Base-by-base conservation (phyloP, 2,329 filamentous ascomycete species). In the Fusarium burgessii region DNA sequence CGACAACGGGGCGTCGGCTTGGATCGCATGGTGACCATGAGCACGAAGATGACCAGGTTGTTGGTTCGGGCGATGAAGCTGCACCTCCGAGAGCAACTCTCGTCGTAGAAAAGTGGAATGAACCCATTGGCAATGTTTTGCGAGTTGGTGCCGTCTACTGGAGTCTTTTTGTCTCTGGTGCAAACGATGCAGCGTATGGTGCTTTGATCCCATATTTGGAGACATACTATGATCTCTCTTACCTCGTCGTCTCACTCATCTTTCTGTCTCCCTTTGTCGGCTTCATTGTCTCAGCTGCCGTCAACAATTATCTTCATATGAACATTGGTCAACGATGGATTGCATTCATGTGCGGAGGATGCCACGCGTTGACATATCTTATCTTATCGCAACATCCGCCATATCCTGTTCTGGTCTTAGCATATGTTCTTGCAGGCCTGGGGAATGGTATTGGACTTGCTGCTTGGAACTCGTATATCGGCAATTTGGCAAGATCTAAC, bases 401-500 rank as follows among this genome's bases (percentile, higher is more conserved):
- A 0, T 93, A 90, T 73, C 88, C 90, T 0, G 89, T 89, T 2
- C 82, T 93, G 1, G 87, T 92, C 3, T 77, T 92, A 18, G 85
- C 89, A 17, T 92, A 91, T 76, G 86, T 89, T 64, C 78, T 93
- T 3, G 88, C 90, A 0, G 92, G 92, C 0, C 88, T 93, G 54
- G 92, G 91, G 1, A 93, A 92, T 75, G 91, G 92, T 0, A 79
- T 93, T 0, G 83, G 85, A 10, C 90, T 87, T 62, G 85, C 83
- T 5, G 86, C 81, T 2, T 89, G 86, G 85, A 86, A 87, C 71
- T 84, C 85, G 0, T 87, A 82, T 78, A 79, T 87, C 9, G 92
- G 92, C 0, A 90, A 89, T 70, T 89, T 94, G 86, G 86, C 86
- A 13, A 88, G 88, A 59, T 88, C 91, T 2, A 93, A 93, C 72